Base-by-base conservation (phyloP, 805 yeast genomes). In the Schwanniomyces sp. region DNA sequence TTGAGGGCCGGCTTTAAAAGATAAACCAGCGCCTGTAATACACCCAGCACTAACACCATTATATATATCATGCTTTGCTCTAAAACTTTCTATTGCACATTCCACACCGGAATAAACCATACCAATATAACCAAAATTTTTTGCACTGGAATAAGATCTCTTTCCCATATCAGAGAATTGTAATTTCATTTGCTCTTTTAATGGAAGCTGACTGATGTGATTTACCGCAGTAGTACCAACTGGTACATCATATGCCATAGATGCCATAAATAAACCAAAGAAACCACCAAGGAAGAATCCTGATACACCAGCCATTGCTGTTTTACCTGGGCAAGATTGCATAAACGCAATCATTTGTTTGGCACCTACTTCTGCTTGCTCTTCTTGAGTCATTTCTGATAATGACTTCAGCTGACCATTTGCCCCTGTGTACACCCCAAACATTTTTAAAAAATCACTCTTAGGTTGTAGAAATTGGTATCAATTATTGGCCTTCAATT, bases 211-310 rank as follows among this genome's bases (percentile, higher is more conserved):
- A 4, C 91, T 78, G 44, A 89, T 84, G 52, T 80, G 84, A 36
- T 71, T 71, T n/a, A 64, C 76, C 3, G 71, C 69, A n/a, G 65
- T 61, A 0, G 82, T 79, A 34, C 90, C 86, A 7, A 80, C 75
- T 1, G 95, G 90, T 1, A 87, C 89, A 66, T 88, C 96, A 61
- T 88, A 89, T 0, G 91, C 82, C 84, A 68, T 79, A 10, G 84
- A 79, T 1, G 94, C 92, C 97, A 92, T 94, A 73, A 92, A 91
- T 42, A 94, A 71, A 52, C 98, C 97, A 66, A 92, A 91, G 49
- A 91, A 87, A 51, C 97, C 98, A 70, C 98, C 98, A 32, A 92
- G 81, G 34, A 85, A 91, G 68, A 89, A 92, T 18, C 98, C 98
- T 11, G 96, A 84, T 17, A 85, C 97, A 51, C 97, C 98, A 26